Conservation (phyloP, 768 basidiomycete species). For the Suillus clintonianus region DNA sequence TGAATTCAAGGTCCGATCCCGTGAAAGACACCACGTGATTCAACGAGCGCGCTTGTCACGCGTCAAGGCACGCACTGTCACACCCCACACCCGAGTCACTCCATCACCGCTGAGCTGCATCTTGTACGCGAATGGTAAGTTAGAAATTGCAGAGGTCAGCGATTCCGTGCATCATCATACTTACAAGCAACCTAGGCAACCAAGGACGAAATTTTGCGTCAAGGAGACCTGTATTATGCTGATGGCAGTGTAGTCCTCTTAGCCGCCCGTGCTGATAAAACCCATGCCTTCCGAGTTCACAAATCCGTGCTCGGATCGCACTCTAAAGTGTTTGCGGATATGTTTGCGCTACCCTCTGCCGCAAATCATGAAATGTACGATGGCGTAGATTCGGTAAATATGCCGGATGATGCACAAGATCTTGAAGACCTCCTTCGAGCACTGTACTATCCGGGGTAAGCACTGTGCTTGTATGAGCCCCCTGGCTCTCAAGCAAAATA, state of each 20-base stretch:
- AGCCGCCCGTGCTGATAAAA: conserved; percentile 1
- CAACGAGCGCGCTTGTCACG: conserved; percentile 38
- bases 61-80: conserved; percentile 25
- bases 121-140: neutral
- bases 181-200: neutral
- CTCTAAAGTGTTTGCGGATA: conserved; percentile 32
- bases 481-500: conserved; percentile 1
- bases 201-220: neutral
- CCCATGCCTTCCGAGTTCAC: conserved; percentile 31
- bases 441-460: conserved; percentile 11
- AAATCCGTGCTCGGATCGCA: conserved; percentile 25
- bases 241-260: conserved; percentile 2
- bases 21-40: conserved; percentile 30
- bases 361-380: conserved; percentile 11
- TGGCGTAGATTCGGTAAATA: conserved; percentile 11
- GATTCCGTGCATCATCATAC: too few relatives aligned
- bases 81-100: neutral
- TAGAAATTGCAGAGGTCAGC: neutral
- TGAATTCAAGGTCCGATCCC: conserved; percentile 36
- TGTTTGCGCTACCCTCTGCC: conserved; percentile 19
- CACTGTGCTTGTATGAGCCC: conserved; percentile 2
- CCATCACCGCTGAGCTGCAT: neutral
- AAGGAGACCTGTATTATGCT: neutral
- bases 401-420: conserved; percentile 15
- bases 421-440: conserved; percentile 9